Evolutionary conservation across 2,329 filamentous ascomycete genomes (phyloP).

Genomic region (Colletotrichum gigasporum): DNA sequence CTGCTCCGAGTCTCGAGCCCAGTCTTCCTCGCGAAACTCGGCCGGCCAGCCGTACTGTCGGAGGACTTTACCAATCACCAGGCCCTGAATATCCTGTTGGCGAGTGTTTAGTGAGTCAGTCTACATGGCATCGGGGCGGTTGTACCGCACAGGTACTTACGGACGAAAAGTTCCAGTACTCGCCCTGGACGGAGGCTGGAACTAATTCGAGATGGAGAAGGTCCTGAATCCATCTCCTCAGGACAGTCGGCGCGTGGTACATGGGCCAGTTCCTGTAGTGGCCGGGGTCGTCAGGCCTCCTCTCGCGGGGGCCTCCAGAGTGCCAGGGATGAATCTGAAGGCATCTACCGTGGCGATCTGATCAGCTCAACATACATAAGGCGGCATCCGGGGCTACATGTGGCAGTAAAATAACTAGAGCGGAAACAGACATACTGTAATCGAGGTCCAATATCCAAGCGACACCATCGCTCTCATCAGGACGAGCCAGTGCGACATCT

Average conservation of each 20-base stretch:
- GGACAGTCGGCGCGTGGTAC: slow-evolving; percentile 10
- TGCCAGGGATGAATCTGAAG: neutral
- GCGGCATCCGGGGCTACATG: neutral
- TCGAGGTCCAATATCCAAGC: slow-evolving; percentile 11
- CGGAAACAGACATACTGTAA: neutral
- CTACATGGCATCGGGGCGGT: neutral
- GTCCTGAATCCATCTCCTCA: neutral
- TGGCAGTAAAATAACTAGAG: neutral
- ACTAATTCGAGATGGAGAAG: slow-evolving; percentile 1
- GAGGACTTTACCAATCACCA: slow-evolving; percentile 4
- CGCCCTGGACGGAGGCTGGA: neutral
- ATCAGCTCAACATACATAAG: neutral
- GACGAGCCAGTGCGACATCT: slow-evolving; percentile 5
- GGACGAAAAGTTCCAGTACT: slow-evolving; percentile 9
- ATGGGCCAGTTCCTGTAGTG: slow-evolving; percentile 23
- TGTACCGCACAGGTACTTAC: too few relatives aligned
- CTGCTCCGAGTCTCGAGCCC: slow-evolving; percentile 11
- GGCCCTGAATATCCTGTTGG: neutral
- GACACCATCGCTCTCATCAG: slow-evolving; percentile 9
- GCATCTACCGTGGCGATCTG: neutral
- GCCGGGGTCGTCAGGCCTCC: neutral
- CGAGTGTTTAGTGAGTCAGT: neutral
- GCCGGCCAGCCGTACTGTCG: slow-evolving; percentile 14
- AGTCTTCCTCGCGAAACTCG: slow-evolving; percentile 12
- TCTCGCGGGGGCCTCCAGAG: neutral